Base-by-base conservation (phyloP, 768 basidiomycete genomes). In the Pisolithus microcarpus region DNA sequence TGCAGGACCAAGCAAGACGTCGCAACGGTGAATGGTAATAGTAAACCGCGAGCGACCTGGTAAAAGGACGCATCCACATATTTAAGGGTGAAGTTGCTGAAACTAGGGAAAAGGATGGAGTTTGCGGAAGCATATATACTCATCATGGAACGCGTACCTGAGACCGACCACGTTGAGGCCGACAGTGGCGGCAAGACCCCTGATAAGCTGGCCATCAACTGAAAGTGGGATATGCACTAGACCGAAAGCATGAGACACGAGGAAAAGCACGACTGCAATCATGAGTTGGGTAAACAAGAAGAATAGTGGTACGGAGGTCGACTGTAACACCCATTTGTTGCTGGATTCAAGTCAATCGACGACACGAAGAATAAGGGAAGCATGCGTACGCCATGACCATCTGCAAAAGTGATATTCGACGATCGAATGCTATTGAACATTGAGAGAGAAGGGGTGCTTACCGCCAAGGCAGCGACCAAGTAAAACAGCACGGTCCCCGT, bases 61-160 rank as follows among this genome's bases (percentile, higher is more conserved):
- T 95, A 93, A 69, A 95, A 92, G 0, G 91, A 93, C 11, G 91
- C 90, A 51, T 93, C 92, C 58, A 96, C 93, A 61, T 87, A 91
- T 81, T 92, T 90, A 52, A 94, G 77, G 38, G 87, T 91, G 63
- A 83, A 92, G 65, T 93, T 94, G 69, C 88, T 89, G 63, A 89
- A 85, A 61, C 88, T 91, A 63, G 28, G n/a, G 30, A 56, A 36
- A 36, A n/a, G 24, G 38, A 9, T 38, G 11, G 24, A 13, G 21
- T 37, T 26, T 2, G 13, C 13, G 23, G 8, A n/a, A 10, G 38
- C 7, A 18, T 15, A 18, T 18, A 38, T 19, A 26, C 23, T 16
- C 5, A 19, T n/a, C n/a, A 21, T 13, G 19, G 46, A 24, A 38
- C 15, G 58, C 63, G 39, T 62, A 90, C 90, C 85, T 91, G 52